Evolutionary conservation across 78 protist genomes (phyloP).

Genomic region (Speleostelium caveatum): DNA sequence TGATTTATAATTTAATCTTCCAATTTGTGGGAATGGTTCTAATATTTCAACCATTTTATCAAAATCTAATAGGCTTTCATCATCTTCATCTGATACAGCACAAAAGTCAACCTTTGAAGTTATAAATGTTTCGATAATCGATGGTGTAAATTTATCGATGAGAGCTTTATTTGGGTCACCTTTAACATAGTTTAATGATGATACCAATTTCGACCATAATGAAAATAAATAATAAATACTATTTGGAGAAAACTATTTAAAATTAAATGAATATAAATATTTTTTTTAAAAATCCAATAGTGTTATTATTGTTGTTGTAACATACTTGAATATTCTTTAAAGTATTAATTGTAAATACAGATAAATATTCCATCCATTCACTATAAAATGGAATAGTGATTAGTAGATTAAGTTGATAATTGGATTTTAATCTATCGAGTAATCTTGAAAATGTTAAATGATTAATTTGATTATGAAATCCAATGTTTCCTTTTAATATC

Average conservation of each 20-base stretch:
- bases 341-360: slow-evolving; percentile 57
- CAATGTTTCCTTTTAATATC: slow-evolving; percentile 4
- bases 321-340: slow-evolving; percentile 59
- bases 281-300: no score
- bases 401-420: slow-evolving; percentile 45
- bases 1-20: slow-evolving; percentile 39
- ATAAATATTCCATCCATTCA: slow-evolving; percentile 54
- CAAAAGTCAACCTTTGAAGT: slow-evolving; percentile 21
- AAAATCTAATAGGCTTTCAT: slow-evolving; percentile 61
- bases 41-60: slow-evolving; percentile 73
- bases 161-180: slow-evolving; percentile 51
- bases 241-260: slow-evolving; percentile 59
- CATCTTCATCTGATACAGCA: slow-evolving; percentile 58
- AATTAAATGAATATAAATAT: no score
- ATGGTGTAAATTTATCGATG: slow-evolving; percentile 48
- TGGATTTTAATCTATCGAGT: slow-evolving; percentile 58
- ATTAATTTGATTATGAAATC: slow-evolving; percentile 45
- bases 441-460: slow-evolving; percentile 65
- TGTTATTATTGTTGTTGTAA: neutral
- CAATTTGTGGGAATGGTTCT: slow-evolving; percentile 45
- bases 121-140: slow-evolving; percentile 60
- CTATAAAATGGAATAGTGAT: slow-evolving; percentile 2
- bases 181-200: slow-evolving; percentile 49
- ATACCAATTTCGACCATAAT: slow-evolving; percentile 64
- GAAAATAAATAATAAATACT: slow-evolving; percentile 68